Base-by-base conservation (phyloP, 2,329 filamentous ascomycete genomes). In the Exophiala bonariae region DNA sequence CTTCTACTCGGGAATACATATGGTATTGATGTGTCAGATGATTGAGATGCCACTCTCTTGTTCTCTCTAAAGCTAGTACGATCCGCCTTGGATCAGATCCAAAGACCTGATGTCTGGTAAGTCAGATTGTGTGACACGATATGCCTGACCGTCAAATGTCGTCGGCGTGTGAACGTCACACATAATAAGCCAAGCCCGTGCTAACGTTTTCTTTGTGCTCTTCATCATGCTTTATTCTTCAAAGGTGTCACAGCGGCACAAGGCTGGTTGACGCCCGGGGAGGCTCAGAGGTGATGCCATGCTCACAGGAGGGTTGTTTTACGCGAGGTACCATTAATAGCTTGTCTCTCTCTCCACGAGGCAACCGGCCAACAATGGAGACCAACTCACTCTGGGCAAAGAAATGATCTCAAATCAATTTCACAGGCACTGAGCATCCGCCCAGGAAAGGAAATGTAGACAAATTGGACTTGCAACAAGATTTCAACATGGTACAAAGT, bases 81-180 rank as follows among this genome's bases (percentile, higher is more conserved):
- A 26, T 26, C 23, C 6, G 23, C 28, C n/a, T 34, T 30, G 40
- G 51, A 42, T 37, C 35, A 30, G 44, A 54, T 50, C 51, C 37
- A 48, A 50, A 54, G 44, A 13, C 20, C 32, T 28, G 41, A 36
- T 30, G 30, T 32, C n/a, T 31, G 19, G 8, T 28, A 20, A 26
- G 26, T 35, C 30, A 47, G n/a, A 22, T 43, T 54, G 51, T 50
- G 51, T 38, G 36, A 54, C 51, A 28, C 39, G 35, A 16, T 30
- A 45, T 18, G 35, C 16, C 19, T 38, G 40, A 35, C 35, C 6
- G 23, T 26, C 23, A 26, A 26, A 6, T 6, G 23, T 6, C 23
- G 23, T 6, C 23, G 23, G 23, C 23, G 11, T 26, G 23, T 26
- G 23, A 6, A 26, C 23, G 23, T 19, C n/a, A 43, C 50, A 49